Percentiles rank a stretch among this genome's conserved stretches.
Conservation (phyloP, 83 land plant genomes). For the Diphasiastrum complanatum region DNA sequence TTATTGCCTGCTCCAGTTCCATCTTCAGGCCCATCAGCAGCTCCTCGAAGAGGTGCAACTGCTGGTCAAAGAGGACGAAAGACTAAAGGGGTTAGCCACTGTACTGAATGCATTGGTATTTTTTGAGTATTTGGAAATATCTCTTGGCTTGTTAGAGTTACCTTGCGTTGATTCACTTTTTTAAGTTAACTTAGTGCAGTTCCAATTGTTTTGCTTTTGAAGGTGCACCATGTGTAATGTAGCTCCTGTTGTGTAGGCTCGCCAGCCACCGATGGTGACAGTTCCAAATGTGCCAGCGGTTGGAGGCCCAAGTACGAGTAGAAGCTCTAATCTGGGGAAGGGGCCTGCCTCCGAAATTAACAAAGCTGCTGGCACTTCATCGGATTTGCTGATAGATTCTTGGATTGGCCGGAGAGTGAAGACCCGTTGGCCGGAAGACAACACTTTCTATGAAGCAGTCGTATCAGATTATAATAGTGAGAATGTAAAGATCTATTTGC, state of each 20-base stretch:
- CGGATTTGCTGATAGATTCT: background rate
- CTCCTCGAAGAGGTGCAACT: background rate
- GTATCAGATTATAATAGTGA: background rate
- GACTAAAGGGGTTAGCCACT: background rate
- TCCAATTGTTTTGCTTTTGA: background rate
- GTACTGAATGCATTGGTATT: background rate
- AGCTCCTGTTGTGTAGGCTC: too few relatives aligned
- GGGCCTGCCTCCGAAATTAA: too few relatives aligned
- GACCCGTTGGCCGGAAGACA: background rate
- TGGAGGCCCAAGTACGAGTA: background rate
- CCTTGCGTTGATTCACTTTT: too few relatives aligned
- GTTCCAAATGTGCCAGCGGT: background rate
- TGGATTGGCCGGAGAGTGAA: slow-evolving; percentile 2
- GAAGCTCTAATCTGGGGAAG: background rate
- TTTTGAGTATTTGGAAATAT: background rate
- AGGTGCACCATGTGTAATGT: background rate
- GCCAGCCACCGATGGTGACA: background rate
- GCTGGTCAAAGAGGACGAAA: background rate
- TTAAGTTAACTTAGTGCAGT: too few relatives aligned
- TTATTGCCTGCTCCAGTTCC: background rate
- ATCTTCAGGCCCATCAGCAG: background rate
- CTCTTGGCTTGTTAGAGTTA: too few relatives aligned
- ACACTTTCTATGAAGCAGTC: background rate
- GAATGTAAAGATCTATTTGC: background rate
- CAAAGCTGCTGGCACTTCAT: background rate